phyloP scores from a whole-genome alignment of 225 moss, liverwort and hornwort genomes.

The Bryum argenteum region DNA sequence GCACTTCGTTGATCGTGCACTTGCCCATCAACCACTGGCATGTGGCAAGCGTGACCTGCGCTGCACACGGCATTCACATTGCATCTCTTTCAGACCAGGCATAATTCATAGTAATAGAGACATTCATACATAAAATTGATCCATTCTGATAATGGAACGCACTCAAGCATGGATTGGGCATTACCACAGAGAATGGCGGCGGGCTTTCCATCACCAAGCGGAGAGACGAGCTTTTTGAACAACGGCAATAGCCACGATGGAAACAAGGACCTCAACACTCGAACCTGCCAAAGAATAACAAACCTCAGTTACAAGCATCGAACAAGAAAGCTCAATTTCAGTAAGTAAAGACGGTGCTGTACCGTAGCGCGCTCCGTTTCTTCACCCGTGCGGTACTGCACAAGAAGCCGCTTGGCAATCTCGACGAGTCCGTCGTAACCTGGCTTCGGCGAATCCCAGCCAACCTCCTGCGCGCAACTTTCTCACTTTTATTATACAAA shows the following conservation, averaged over 20 bases:
- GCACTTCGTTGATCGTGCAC: slow-evolving; percentile 74
- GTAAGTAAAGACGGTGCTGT: background rate
- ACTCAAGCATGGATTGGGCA: background rate
- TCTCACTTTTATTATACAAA: background rate
- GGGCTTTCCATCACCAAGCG: slow-evolving; percentile 73
- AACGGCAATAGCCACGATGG: slow-evolving; percentile 77
- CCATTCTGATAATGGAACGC: background rate
- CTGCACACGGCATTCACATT: slow-evolving; percentile 53
- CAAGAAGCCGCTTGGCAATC: slow-evolving; percentile 75
- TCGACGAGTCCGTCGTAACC: slow-evolving; percentile 93
- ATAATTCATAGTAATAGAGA: background rate
- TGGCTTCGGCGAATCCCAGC: slow-evolving; percentile 84
- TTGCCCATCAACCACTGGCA: slow-evolving; percentile 97
- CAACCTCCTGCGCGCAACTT: slow-evolving; percentile 68
- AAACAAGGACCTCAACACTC: slow-evolving; percentile 79
- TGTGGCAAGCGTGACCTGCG: slow-evolving; percentile 79
- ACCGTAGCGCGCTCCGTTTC: slow-evolving; percentile 89
- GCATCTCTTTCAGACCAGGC: slow-evolving; percentile 19
- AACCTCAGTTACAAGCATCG: slow-evolving; percentile 5
- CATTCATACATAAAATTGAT: no score
- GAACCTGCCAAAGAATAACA: slow-evolving; percentile 53
- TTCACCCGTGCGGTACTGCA: slow-evolving; percentile 60
- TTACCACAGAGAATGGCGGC: slow-evolving; percentile 76
- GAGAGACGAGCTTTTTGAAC: slow-evolving; percentile 73
- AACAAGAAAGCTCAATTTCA: background rate